Conservation (phyloP, 495 filamentous ascomycete genomes). For the Penicillium waksmanii region DNA sequence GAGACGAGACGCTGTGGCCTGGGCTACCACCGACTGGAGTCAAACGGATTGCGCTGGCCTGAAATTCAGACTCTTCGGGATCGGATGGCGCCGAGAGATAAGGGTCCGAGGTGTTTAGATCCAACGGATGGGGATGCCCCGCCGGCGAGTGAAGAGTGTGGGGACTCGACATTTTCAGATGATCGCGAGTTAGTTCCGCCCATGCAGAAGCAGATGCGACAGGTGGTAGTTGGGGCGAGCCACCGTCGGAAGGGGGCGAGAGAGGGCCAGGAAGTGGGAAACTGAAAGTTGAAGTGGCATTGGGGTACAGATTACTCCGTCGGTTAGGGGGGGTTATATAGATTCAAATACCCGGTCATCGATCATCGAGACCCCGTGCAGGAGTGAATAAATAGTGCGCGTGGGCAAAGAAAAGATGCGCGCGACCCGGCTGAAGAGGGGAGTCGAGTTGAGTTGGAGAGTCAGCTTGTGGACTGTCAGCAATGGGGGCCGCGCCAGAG, state of each 20-base stretch:
- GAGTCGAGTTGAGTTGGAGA: neutral
- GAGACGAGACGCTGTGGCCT: conserved; percentile 20
- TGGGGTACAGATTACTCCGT: conserved; percentile 14
- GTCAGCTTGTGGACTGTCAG: neutral
- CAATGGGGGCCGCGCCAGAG: neutral
- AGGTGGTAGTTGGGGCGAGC: conserved; percentile 13
- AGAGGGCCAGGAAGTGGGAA: conserved; percentile 20
- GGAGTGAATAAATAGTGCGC: neutral
- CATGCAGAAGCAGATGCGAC: conserved; percentile 13
- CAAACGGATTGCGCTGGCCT: conserved; percentile 38
- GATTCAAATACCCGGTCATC: conserved; percentile 20
- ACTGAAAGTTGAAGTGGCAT: conserved; percentile 8
- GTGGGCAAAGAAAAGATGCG: neutral
- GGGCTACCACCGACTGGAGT: conserved; percentile 34
- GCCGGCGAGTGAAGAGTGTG: conserved; percentile 27
- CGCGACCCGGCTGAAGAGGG: neutral
- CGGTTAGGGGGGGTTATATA: conserved; percentile 20
- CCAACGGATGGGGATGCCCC: conserved; percentile 16
- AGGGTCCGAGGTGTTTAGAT: conserved; percentile 35
- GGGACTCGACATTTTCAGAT: conserved; percentile 30
- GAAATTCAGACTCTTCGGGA: conserved; percentile 44
- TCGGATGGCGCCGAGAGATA: conserved; percentile 47
- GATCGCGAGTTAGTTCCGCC: conserved; percentile 12
- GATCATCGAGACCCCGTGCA: neutral
- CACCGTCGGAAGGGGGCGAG: conserved; percentile 25